Evolutionary conservation across 2,329 filamentous ascomycete species (phyloP).

Genomic region (Lasiodiplodia sp.): DNA sequence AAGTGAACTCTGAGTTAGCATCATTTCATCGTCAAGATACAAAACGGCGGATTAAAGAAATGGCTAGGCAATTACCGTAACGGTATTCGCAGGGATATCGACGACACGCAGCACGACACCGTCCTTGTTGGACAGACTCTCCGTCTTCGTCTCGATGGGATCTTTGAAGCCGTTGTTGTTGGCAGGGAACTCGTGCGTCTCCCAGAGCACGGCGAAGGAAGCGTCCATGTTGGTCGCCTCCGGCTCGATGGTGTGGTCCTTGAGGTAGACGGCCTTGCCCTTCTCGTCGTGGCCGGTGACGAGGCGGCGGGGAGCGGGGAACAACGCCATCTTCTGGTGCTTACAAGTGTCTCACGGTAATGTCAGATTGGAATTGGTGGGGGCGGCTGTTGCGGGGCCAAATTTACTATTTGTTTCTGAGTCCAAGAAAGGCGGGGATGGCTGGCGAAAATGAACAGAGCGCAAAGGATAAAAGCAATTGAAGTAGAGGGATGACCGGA

Average conservation of each 20-base stretch:
- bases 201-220: slow-evolving; percentile 22
- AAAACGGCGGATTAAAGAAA: too few species aligned
- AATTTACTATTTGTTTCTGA: neutral
- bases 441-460: neutral
- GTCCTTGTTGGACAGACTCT: slow-evolving; percentile 22
- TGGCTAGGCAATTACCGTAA: neutral
- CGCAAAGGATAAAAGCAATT: neutral
- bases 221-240: slow-evolving; percentile 15
- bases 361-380: neutral
- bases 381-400: neutral
- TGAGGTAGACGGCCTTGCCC: slow-evolving; percentile 20
- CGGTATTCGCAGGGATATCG: slow-evolving; percentile 12
- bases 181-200: slow-evolving; percentile 19
- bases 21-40: too few species aligned
- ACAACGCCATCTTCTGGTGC: neutral
- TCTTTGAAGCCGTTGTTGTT: slow-evolving; percentile 15
- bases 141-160: neutral
- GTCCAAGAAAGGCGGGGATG: neutral
- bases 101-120: slow-evolving; percentile 18
- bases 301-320: slow-evolving; percentile 16
- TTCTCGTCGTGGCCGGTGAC: slow-evolving; percentile 19
- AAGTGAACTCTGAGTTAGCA: neutral
- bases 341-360: neutral
- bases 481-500: neutral
- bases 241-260: slow-evolving; percentile 15